Conservation (phyloP, 257 asterid genomes). For the Solanum phureja region DNA sequence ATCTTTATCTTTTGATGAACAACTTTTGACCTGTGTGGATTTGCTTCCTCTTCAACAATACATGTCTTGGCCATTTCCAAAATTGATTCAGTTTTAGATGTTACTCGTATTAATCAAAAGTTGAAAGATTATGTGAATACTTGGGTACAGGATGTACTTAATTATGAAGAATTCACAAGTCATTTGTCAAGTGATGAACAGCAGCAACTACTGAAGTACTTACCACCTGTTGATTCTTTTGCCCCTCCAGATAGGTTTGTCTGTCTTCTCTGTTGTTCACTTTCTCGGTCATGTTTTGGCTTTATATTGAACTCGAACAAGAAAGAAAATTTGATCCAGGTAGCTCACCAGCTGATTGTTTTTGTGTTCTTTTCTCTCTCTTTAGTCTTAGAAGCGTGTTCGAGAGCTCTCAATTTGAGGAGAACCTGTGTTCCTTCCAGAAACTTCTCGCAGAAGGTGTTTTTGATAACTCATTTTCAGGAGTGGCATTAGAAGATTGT, state of each 20-base stretch:
- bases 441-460: slow-evolving; percentile 66
- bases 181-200: slow-evolving; percentile 49
- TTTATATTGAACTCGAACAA: not conserved
- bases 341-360: not conserved
- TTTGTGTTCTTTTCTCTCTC: not conserved
- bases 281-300: not conserved
- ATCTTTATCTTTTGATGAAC: not conserved
- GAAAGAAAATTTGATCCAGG: not conserved
- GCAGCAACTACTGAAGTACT: slow-evolving; percentile 44
- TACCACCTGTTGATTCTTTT: slow-evolving; percentile 48
- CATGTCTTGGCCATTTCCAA: not conserved
- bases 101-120: not conserved
- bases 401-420: slow-evolving; percentile 48
- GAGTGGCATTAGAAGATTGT: slow-evolving; percentile 43
- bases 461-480: slow-evolving; percentile 48
- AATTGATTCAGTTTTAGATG: not conserved
- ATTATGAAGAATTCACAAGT: slow-evolving; percentile 31
- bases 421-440: slow-evolving; percentile 53
- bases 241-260: slow-evolving; percentile 47
- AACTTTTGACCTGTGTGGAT: not conserved
- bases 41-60: not conserved
- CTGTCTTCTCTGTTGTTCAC: not conserved
- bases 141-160: slow-evolving; percentile 50
- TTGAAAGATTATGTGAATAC: not conserved
- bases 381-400: slow-evolving; percentile 61